These are phyloP conservation scores for Rhizoctonia solani DNA, from an alignment of 1,284 basidiomycete species.

Conservation along the genomic window DNA sequence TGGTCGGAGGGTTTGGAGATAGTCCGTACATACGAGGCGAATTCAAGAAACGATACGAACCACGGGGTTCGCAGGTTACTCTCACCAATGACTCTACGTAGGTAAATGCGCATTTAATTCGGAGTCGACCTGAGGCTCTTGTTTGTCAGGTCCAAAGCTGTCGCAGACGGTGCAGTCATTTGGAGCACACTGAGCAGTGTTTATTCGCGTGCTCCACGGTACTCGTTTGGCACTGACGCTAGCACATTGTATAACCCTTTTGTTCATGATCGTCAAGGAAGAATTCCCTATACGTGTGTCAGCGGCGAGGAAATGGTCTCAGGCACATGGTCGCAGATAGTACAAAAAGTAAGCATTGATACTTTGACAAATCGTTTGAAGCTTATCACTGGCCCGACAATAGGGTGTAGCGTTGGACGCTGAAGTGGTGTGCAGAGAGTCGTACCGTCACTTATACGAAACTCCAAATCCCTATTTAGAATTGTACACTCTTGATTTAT, in stretches of 20 bases:
- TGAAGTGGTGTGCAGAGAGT: background rate
- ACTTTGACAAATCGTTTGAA: background rate
- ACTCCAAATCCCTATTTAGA: slow-evolving; percentile 1
- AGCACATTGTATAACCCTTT: background rate
- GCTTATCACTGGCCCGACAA: background rate
- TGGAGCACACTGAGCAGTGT: slow-evolving; percentile 28
- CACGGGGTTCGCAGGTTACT: slow-evolving; percentile 18
- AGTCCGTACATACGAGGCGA: slow-evolving; percentile 30
- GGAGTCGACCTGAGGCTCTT: background rate
- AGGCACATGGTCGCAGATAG: slow-evolving; percentile 18
- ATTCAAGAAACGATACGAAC: slow-evolving; percentile 8
- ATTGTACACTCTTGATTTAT: background rate
- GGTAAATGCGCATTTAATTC: background rate
- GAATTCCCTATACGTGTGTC: background rate
- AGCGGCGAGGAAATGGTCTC: background rate
- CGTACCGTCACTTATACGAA: background rate
- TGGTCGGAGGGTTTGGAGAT: slow-evolving; percentile 37
- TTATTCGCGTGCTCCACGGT: slow-evolving; percentile 27
- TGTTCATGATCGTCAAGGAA: background rate
- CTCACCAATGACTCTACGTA: slow-evolving; percentile 35
- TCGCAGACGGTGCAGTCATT: slow-evolving; percentile 36
- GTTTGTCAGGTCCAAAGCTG: slow-evolving; percentile 33
- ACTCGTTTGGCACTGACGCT: slow-evolving; percentile 9
- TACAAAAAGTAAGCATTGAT: background rate
- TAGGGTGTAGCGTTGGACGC: slow-evolving; percentile 20